Base-by-base conservation (phyloP, 495 filamentous ascomycete species). In the Penicillium tannophilum region DNA sequence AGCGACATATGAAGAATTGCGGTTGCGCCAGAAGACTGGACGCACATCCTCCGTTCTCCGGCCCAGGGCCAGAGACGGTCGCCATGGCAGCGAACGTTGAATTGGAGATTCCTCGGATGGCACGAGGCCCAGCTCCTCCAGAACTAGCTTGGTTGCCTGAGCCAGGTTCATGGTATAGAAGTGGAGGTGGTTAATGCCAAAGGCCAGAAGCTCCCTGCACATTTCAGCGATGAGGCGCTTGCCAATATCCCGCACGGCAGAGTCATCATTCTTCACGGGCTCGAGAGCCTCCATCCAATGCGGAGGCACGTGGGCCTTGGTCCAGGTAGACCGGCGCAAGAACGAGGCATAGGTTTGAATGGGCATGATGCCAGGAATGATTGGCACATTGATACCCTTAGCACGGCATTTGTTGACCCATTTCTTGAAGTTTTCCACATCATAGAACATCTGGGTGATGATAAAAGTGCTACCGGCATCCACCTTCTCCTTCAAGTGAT, bases 121-220 rank as follows among this genome's bases (percentile, higher is more conserved):
- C 49, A 88, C 75, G 68, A 97, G 83, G 30, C 86, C 81, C 14
- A 99, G 77, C 69, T 96, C 92, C 62, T 98, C 92, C 24, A 99
- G 82, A 33, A 97, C 88, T 84, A 97, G 91, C 59, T 88, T 89
- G 9, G 94, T 97, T 20, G 94, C 90, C 69, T 96, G 91, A 6
- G 92, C 93, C 12, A 99, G 81, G 75, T 99, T 99, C 95, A 99
- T 99, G 49, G 95, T 99, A 73, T 99, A 99, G 75, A 99, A 99
- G 74, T 99, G 95, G 59, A 99, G 74, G 63, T 96, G 91, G 60
- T 86, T 82, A 62, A 97, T 90, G 17, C 93, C 94, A 17, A 86
- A 84, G 41, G 85, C 81, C 49, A 97, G 75, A 45, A 98, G 85
- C 72, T 87, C 88, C 44, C 87, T 84, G 72, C 95, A 98, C 86